These are phyloP conservation scores for Gardenia jasminoides DNA, from an alignment of 257 asterid genomes.

Conservation along the genomic window DNA sequence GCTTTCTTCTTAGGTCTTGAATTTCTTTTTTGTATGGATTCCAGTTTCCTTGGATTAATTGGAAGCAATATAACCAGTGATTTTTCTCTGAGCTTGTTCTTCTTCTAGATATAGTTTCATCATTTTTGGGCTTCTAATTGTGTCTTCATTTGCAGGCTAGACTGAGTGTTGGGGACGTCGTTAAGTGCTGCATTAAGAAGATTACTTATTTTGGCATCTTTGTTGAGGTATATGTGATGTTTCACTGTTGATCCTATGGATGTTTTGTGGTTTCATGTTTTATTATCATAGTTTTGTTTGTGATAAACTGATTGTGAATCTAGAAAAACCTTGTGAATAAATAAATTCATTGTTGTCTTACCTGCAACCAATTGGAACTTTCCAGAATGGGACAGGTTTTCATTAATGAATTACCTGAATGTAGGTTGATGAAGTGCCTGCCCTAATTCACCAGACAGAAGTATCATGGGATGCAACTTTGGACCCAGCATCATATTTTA, in stretches of 20 bases:
- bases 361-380: conserved; percentile 1
- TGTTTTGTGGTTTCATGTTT: background rate
- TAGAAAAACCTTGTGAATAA: background rate
- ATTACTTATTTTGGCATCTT: conserved; percentile 88
- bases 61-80: background rate
- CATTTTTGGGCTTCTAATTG: conserved; percentile 3
- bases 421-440: conserved; percentile 93
- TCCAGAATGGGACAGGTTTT: background rate
- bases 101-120: conserved; percentile 4
- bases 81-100: conserved; percentile 13
- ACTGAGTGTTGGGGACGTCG: conserved; percentile 78
- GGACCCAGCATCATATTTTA: conserved; percentile 75
- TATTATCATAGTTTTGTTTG: conserved; percentile 6
- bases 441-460: conserved; percentile 89
- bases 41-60: background rate
- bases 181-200: conserved; percentile 82
- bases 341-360: background rate
- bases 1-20: background rate
- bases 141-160: conserved; percentile 51
- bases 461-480: conserved; percentile 95
- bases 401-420: conserved; percentile 13
- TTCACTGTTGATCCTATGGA: background rate
- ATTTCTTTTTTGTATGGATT: background rate
- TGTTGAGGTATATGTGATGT: conserved; percentile 66
- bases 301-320: background rate